Percentiles rank a stretch among this genome's conserved stretches.
Conservation (phyloP, 495 filamentous ascomycete species). For the Neurospora sp. region DNA sequence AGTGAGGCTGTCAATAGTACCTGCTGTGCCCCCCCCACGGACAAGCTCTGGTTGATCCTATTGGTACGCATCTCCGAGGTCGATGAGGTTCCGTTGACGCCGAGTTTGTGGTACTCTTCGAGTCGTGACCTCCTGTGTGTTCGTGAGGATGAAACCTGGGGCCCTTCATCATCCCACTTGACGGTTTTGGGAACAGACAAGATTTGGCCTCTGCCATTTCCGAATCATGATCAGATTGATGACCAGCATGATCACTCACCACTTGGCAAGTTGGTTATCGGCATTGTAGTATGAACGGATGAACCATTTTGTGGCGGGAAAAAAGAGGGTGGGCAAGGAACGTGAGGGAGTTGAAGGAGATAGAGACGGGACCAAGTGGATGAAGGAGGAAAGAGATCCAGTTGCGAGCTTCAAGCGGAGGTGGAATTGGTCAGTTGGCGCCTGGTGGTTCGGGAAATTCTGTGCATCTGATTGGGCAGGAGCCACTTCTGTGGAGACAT, state of each 20-base stretch:
- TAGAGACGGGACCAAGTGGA: too few species aligned
- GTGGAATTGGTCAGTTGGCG: not conserved
- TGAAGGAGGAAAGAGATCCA: not conserved
- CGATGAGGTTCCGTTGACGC: not conserved
- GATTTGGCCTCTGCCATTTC: not conserved
- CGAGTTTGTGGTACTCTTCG: too few species aligned
- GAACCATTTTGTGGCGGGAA: not conserved
- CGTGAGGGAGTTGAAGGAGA: not conserved
- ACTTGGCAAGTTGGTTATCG: not conserved
- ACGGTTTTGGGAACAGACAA: not conserved
- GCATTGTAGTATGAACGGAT: not conserved
- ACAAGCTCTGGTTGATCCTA: not conserved
- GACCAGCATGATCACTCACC: not conserved
- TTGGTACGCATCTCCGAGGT: not conserved
- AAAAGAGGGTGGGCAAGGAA: not conserved
- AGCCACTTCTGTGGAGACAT: not conserved
- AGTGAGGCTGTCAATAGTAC: not conserved
- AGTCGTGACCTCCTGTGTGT: too few species aligned
- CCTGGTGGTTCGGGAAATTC: not conserved
- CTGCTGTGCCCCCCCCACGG: not conserved
- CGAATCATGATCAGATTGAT: not conserved
- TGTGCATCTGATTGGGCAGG: not conserved
- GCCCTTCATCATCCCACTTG: not conserved
- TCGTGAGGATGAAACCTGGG: not conserved
- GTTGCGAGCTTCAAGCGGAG: not conserved